These are phyloP conservation scores for Spergularia azorica DNA, from an alignment of 179 eudicot species.

Conservation along the genomic window DNA sequence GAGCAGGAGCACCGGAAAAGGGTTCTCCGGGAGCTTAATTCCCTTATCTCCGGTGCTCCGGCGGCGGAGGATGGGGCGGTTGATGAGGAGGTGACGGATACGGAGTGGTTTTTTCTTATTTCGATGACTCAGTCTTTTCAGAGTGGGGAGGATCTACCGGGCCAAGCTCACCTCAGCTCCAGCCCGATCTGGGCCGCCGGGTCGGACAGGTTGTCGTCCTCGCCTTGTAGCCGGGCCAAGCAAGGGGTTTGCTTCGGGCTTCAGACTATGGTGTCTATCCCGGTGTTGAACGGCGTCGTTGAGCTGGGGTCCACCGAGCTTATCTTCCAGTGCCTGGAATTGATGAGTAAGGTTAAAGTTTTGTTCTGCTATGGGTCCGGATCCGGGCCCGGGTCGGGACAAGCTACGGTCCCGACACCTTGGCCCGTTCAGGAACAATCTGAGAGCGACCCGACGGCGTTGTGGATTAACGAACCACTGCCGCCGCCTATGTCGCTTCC, in stretches of 20 bases:
- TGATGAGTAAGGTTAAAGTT: slow-evolving; percentile 56
- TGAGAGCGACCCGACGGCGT: slow-evolving; percentile 65
- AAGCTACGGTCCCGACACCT: not conserved
- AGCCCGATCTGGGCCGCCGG: slow-evolving; percentile 79
- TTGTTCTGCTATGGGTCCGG: slow-evolving; percentile 45
- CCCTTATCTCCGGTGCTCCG: slow-evolving; percentile 56
- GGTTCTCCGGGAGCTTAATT: slow-evolving; percentile 75
- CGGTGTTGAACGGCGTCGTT: slow-evolving; percentile 63
- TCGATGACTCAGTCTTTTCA: slow-evolving; percentile 83
- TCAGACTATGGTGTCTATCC: slow-evolving; percentile 73
- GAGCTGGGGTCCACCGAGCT: slow-evolving; percentile 86
- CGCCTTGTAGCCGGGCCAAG: slow-evolving; percentile 61
- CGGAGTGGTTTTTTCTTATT: slow-evolving; percentile 89
- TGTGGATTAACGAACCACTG: slow-evolving; percentile 69
- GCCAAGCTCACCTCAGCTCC: slow-evolving; percentile 50
- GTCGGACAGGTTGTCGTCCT: slow-evolving; percentile 43
- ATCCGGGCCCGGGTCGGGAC: not conserved
- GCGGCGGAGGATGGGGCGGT: slow-evolving; percentile 36
- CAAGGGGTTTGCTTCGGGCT: slow-evolving; percentile 68
- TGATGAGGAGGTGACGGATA: slow-evolving; percentile 87
- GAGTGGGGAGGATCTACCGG: slow-evolving; percentile 69
- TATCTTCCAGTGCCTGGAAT: slow-evolving; percentile 52
- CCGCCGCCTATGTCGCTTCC: not conserved
- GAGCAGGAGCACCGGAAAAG: slow-evolving; percentile 78
- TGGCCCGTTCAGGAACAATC: slow-evolving; percentile 21